Base-by-base conservation (phyloP, 2,329 filamentous ascomycete genomes). In the Periglandula ipomoeae region DNA sequence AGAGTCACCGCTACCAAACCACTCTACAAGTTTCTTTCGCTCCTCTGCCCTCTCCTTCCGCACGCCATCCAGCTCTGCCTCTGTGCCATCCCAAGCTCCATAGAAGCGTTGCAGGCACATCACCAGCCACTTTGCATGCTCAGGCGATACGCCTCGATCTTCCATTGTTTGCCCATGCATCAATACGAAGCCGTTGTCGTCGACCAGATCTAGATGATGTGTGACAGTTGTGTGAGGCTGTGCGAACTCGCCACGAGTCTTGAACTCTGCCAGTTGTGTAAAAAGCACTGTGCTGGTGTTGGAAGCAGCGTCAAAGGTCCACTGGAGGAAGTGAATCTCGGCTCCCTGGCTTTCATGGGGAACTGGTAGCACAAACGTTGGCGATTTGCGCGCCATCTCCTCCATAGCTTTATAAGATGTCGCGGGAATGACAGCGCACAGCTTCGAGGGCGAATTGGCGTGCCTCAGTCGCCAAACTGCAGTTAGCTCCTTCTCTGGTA, bases 51-150 rank as follows among this genome's bases (percentile, higher is more conserved):
- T 82, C 63, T 81, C 77, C 54, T 73, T 69, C 46, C 72, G 73
- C 52, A 65, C 63, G 6, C 65, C 62, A 4, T 59, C 60, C 5
- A 64, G 46, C 22, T 62, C 63, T 5, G 53, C 58, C 6, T 65
- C 65, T n/a, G 62, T 69, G 46, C 62, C 71, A 50, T 75, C 76
- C 74, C 80, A 72, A 53, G 80, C 79, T 17, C 84, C 81, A 62
- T 98, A 98, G 67, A 98, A 98, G 61, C 89, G 82, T 73, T 98
- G 93, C 70, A 98, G 70, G 58, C 89, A 93, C 81, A 96, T 87
- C 44, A 95, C 74, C 58, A 98, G 69, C 84, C 87, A 96, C 67
- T 83, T 84, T n/a, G 86, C 90, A 62, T 95, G 86, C 47, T 89
- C 81, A 0, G 87, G 77, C 54, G 74, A 82, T 5, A 95, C 81